Percentiles rank a stretch among this genome's conserved stretches.
Evolutionary conservation across 1,139 yeast species (phyloP).

Genomic region (Saccharomyces hybrid): DNA sequence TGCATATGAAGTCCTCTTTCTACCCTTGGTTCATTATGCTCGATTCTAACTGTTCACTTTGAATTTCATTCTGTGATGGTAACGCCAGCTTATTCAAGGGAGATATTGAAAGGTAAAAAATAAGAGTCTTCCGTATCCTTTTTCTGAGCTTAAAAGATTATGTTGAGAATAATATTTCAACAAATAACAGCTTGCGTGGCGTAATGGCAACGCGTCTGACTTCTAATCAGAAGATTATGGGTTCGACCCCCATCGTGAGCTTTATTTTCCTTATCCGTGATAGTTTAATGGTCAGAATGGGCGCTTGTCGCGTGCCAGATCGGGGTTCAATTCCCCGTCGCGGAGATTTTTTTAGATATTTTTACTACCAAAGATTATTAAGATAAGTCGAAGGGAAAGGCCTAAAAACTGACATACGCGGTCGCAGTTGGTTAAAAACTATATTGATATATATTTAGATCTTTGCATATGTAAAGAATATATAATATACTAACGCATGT

Average conservation of each 20-base stretch:
- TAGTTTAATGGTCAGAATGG: slow-evolving; percentile 34
- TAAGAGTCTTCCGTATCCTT: too few species aligned
- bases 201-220: slow-evolving; percentile 58
- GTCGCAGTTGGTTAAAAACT: not conserved
- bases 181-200: slow-evolving; percentile 42
- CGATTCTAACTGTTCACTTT: not conserved
- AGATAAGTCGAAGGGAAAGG: too few species aligned
- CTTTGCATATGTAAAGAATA: not conserved
- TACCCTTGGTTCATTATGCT: not conserved
- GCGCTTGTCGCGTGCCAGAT: slow-evolving; percentile 36
- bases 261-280: slow-evolving; percentile 9
- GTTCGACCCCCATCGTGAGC: slow-evolving; percentile 53
- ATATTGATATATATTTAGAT: not conserved
- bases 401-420: not conserved
- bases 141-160: too few species aligned
- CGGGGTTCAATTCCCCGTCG: slow-evolving; percentile 36
- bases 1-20: not conserved
- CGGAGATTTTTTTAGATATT: slow-evolving; percentile 25
- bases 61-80: too few species aligned
- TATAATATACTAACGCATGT: not conserved
- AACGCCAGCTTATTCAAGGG: too few species aligned
- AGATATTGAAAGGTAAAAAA: too few species aligned
- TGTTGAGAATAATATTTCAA: not conserved
- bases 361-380: too few species aligned
- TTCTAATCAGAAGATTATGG: slow-evolving; percentile 53